Evolutionary conservation across 2,329 filamentous ascomycete species (phyloP), one percentile per base, ranked within the genome.

Genomic region (Cladobotryum mycophilum): DNA sequence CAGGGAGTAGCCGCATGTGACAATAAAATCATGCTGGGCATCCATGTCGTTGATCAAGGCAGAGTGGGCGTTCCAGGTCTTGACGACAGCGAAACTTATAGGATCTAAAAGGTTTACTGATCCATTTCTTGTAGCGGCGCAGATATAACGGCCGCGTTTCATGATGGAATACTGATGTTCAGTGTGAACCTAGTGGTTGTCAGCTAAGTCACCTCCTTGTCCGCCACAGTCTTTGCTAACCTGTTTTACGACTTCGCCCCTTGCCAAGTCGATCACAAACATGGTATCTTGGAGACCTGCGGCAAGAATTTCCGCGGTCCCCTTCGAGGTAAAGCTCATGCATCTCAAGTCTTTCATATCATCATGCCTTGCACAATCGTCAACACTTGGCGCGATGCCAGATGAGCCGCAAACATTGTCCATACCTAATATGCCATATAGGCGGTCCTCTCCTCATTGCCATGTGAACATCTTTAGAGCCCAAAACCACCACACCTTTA

Each of bases 41-140:
- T 99, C 93, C 88, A 99, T 96, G 66, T 97, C 92, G 67, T 89
- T 96, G 65, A 99, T 88, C 47, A 84, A 81, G 8, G 89, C 88
- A 1, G 86, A 85, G 64, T 99, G 93, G 1, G 92, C 90, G 64
- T 89, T 89, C 88, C 93, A 99, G 11, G 82, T 82, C 65, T 92
- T 95, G 58, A 93, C 76, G 5, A 96, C 78, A 40, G 81, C 79
- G 62, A 95, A 88, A 50, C 79, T 88, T 49, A 81, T 75, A 1
- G 91, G 81, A 63, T 96, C 92, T 18, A 99, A 76, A 30, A 96
- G 85, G 67, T 97, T 85, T 44, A 99, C 86, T 15, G 82, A 81
- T 41, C 93, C 93, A 41, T 76, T 85, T 56, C 84, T 82, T 0
- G 91, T 95, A 8, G 92, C 93, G 13, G 90, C 92, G 69, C 92